Evolutionary conservation across 352 stramenopile genomes (phyloP).

Genomic region (Globisporangium spiculum): DNA sequence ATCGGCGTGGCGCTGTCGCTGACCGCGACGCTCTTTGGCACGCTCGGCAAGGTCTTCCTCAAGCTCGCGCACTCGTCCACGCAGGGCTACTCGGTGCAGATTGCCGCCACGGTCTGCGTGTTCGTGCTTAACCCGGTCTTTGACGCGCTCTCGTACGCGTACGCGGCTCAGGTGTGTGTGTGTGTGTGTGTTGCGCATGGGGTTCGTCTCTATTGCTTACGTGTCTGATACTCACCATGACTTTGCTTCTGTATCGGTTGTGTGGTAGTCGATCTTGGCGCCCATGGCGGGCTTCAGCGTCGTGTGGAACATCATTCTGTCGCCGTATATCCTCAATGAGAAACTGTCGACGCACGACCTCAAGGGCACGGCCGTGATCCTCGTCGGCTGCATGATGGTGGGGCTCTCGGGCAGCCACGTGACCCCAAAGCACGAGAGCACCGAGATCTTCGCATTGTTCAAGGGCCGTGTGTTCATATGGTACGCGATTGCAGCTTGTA

Average conservation of each 20-base stretch:
- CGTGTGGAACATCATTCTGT: slow-evolving; percentile 86
- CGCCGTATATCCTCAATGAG: slow-evolving; percentile 79
- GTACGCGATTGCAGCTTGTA: slow-evolving; percentile 52
- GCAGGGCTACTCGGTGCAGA: slow-evolving; percentile 51
- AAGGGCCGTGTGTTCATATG: slow-evolving; percentile 66
- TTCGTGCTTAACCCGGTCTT: slow-evolving; percentile 85
- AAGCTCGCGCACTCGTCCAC: slow-evolving; percentile 77
- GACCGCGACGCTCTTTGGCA: slow-evolving; percentile 80
- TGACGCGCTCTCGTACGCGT: slow-evolving; percentile 84
- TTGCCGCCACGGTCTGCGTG: slow-evolving; percentile 74
- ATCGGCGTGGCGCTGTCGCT: slow-evolving; percentile 78
- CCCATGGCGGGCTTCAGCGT: slow-evolving; percentile 87
- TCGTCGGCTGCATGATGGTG: slow-evolving; percentile 73
- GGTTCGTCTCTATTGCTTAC: neutral
- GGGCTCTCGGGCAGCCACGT: slow-evolving; percentile 78
- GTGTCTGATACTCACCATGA: neutral
- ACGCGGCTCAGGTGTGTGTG: slow-evolving; percentile 69
- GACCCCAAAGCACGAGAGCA: slow-evolving; percentile 70
- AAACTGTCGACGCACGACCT: slow-evolving; percentile 73
- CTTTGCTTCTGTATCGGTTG: neutral
- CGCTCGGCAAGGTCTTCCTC: slow-evolving; percentile 84
- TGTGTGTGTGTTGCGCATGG: slow-evolving; percentile 32
- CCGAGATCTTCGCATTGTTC: slow-evolving; percentile 80
- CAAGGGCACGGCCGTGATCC: slow-evolving; percentile 68
- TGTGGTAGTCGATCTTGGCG: slow-evolving; percentile 71